Evolutionary conservation across 257 asterid species (phyloP).

Genomic region (Capsicum baccatum): DNA sequence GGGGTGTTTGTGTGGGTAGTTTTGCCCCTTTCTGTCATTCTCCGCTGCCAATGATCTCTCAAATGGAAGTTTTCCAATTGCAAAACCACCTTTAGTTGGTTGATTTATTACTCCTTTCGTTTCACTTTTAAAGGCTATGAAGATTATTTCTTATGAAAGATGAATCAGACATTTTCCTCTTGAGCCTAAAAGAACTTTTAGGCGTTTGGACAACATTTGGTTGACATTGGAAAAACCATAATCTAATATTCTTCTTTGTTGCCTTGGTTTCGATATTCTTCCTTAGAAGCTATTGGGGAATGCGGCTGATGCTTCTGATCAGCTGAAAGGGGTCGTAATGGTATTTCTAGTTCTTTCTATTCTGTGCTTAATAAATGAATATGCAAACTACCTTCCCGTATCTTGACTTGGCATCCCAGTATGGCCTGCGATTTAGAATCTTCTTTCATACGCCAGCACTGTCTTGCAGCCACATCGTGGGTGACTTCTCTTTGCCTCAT

Average conservation of each 20-base stretch:
- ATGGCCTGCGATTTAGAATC: neutral
- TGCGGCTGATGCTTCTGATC: no score
- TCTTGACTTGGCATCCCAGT: conserved; percentile 34
- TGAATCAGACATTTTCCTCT: neutral
- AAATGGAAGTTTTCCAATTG: neutral
- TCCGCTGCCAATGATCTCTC: conserved; percentile 37
- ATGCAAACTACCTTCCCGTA: neutral
- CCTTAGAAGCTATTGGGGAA: no score
- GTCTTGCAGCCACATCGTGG: conserved; percentile 25
- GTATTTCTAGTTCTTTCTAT: neutral
- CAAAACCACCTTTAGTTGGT: conserved; percentile 21
- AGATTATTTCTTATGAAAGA: neutral
- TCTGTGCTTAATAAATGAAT: neutral
- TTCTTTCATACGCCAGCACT: neutral
- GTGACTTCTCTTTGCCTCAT: neutral
- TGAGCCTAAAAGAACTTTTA: neutral
- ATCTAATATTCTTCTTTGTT: no score
- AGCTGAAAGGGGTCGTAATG: no score
- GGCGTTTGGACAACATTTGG: no score
- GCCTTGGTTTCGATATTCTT: no score
- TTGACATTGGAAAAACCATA: neutral
- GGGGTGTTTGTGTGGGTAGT: conserved; percentile 30
- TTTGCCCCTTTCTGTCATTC: conserved; percentile 35
- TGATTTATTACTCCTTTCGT: neutral
- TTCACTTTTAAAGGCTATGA: neutral